Percentiles rank a stretch among this genome's conserved stretches.
Conservation (phyloP, 2,329 filamentous ascomycete species). For the Alternaria longipes region DNA sequence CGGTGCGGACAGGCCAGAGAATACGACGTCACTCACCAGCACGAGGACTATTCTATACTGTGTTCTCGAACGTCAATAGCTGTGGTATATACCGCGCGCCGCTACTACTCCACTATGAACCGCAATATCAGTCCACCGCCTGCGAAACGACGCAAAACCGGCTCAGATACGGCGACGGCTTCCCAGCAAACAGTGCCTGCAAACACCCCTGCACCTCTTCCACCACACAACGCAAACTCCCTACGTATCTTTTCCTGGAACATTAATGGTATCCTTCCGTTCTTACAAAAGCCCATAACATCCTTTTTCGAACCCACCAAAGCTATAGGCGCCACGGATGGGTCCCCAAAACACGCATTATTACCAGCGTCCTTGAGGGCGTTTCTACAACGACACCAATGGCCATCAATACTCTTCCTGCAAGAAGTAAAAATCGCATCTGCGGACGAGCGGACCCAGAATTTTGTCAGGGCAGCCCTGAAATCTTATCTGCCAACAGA, state of each 20-base stretch:
- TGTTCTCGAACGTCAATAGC: neutral
- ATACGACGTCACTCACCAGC: constrained; percentile 17
- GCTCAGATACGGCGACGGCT: neutral
- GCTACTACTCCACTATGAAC: constrained; percentile 20
- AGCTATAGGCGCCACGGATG: neutral
- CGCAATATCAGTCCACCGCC: constrained; percentile 40
- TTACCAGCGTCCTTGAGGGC: constrained; percentile 48
- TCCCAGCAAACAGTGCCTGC: neutral
- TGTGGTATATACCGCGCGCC: neutral
- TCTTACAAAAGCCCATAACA: constrained; percentile 53
- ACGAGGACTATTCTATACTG: neutral
- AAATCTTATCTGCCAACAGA: constrained; percentile 23
- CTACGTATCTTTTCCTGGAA: constrained; percentile 60
- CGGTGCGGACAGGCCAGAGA: neutral
- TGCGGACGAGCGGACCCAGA: constrained; percentile 51
- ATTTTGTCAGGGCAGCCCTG: constrained; percentile 53
- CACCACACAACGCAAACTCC: constrained; percentile 12
- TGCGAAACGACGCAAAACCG: constrained; percentile 31
- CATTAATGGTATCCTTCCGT: constrained; percentile 58
- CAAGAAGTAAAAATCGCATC: constrained; percentile 62
- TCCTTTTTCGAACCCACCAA: constrained; percentile 46
- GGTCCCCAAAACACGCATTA: neutral
- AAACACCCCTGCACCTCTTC: constrained; percentile 7
- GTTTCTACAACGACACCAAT: constrained; percentile 57
- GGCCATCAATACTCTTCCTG: constrained; percentile 57